Evolutionary conservation across 768 basidiomycete species (phyloP).

Genomic region (Auricularia cornea): DNA sequence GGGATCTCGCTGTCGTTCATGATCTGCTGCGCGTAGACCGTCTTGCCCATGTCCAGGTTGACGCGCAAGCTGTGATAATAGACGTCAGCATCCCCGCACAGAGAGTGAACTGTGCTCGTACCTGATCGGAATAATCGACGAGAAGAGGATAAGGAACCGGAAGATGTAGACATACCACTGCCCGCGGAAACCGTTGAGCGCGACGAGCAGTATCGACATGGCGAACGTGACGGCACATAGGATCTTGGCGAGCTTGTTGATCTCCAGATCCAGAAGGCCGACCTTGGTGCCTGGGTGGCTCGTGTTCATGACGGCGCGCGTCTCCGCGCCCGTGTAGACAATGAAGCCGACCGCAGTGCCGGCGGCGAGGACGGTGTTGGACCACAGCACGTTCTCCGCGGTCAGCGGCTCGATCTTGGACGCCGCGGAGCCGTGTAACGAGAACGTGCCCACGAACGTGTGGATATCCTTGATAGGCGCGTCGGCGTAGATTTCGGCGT

Average conservation of each 20-base stretch:
- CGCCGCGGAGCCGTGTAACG: slow-evolving; percentile 27
- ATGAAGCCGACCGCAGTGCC: slow-evolving; percentile 90
- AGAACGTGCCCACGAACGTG: slow-evolving; percentile 88
- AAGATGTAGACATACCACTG: slow-evolving; percentile 95
- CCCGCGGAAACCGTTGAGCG: slow-evolving; percentile 92
- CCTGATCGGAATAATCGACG: slow-evolving; percentile 99
- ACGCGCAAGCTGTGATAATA: slow-evolving; percentile 70
- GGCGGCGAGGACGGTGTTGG: slow-evolving; percentile 94
- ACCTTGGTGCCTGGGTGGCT: slow-evolving; percentile 94
- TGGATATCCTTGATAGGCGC: slow-evolving; percentile 96
- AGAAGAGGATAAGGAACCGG: slow-evolving; percentile 95
- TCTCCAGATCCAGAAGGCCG: slow-evolving; percentile 86
- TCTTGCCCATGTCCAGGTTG: slow-evolving; percentile 99
- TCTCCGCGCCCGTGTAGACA: slow-evolving; percentile 90
- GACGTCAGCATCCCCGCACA: not conserved
- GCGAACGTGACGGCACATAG: slow-evolving; percentile 90
- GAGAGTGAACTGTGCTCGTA: slow-evolving; percentile 28
- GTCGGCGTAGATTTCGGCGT: slow-evolving; percentile 93
- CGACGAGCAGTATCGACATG: slow-evolving; percentile 84
- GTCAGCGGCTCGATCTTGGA: slow-evolving; percentile 75
- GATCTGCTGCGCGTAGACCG: slow-evolving; percentile 92
- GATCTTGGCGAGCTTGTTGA: slow-evolving; percentile 96
- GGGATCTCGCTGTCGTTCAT: slow-evolving; percentile 92
- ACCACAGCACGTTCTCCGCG: slow-evolving; percentile 93
- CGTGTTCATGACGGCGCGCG: slow-evolving; percentile 97